A percentile compares a stretch with the other conserved stretches of the same genome.
Conservation (phyloP, 352 stramenopile genomes). For the Peronospora tabacina region DNA sequence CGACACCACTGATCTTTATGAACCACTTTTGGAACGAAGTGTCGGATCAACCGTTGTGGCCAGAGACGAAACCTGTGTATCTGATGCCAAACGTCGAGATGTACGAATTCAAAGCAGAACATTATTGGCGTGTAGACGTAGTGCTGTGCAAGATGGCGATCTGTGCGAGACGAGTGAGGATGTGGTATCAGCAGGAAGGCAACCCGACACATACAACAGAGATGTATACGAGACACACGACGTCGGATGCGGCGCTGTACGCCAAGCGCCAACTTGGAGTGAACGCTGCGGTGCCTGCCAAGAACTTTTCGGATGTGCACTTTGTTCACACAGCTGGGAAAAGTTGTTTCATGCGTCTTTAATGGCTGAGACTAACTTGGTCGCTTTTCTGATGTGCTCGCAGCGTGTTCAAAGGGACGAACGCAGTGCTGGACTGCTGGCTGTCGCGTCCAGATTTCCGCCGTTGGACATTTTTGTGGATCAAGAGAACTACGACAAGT, state of each 20-base stretch:
- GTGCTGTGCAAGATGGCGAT: constrained; percentile 53
- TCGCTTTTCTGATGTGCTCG: constrained; percentile 7
- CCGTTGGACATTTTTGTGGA: constrained; percentile 36
- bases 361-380: constrained; percentile 4
- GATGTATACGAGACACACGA: constrained; percentile 42
- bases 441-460: constrained; percentile 29
- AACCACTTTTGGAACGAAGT: constrained; percentile 50
- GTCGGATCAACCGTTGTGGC: constrained; percentile 23
- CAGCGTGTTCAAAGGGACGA: constrained; percentile 35
- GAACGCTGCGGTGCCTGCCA: constrained; percentile 4
- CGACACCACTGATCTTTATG: constrained; percentile 45
- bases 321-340: constrained; percentile 34
- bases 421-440: constrained; percentile 48
- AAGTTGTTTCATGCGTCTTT: constrained; percentile 11
- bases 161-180: constrained; percentile 30
- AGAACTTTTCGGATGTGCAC: constrained; percentile 32
- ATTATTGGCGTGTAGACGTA: constrained; percentile 40
- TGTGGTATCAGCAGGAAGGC: constrained; percentile 46
- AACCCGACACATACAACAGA: constrained; percentile 37
- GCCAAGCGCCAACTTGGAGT: constrained; percentile 15
- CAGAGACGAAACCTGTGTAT: constrained; percentile 34
- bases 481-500: constrained; percentile 29
- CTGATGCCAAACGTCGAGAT: constrained; percentile 53
- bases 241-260: constrained; percentile 31
- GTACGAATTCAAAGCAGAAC: constrained; percentile 36